These are phyloP conservation scores for Neurospora sp. DNA, from an alignment of 495 filamentous ascomycete genomes.

Conservation along the genomic window DNA sequence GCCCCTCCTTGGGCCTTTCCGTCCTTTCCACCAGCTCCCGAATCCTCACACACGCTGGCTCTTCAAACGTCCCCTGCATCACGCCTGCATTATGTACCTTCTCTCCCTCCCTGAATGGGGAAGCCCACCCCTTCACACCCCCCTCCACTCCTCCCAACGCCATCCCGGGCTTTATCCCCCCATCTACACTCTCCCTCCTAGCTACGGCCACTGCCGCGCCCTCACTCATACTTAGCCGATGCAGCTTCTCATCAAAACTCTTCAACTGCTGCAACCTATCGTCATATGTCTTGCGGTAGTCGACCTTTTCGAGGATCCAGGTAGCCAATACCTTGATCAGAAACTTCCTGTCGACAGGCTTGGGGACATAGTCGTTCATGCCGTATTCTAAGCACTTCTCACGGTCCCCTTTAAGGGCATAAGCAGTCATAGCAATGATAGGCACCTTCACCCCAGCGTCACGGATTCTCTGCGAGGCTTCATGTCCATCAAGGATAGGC, in stretches of 20 bases:
- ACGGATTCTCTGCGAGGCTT: conserved; percentile 29
- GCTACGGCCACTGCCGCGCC: background rate
- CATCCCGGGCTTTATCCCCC: background rate
- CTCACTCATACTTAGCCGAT: background rate
- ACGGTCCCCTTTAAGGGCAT: conserved; percentile 51
- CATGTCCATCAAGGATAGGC: conserved; percentile 37
- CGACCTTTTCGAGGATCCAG: conserved; percentile 25
- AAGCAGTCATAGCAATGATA: conserved; percentile 56
- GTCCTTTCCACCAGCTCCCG: background rate
- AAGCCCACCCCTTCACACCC: background rate
- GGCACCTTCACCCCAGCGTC: conserved; percentile 34
- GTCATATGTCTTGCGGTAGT: conserved; percentile 2
- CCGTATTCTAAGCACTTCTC: conserved; percentile 48
- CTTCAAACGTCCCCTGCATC: background rate
- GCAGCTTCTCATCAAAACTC: background rate
- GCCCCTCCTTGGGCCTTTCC: background rate
- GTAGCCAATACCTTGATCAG: conserved; percentile 31
- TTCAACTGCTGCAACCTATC: background rate
- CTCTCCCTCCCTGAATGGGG: background rate
- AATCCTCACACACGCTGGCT: background rate
- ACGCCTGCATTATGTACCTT: background rate
- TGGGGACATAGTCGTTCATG: conserved; percentile 54
- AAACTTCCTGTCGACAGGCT: conserved; percentile 43
- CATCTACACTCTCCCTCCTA: background rate
- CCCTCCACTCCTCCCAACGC: background rate